Evolutionary conservation across 1,284 basidiomycete species (phyloP).

Genomic region (Vanrija humicola): DNA sequence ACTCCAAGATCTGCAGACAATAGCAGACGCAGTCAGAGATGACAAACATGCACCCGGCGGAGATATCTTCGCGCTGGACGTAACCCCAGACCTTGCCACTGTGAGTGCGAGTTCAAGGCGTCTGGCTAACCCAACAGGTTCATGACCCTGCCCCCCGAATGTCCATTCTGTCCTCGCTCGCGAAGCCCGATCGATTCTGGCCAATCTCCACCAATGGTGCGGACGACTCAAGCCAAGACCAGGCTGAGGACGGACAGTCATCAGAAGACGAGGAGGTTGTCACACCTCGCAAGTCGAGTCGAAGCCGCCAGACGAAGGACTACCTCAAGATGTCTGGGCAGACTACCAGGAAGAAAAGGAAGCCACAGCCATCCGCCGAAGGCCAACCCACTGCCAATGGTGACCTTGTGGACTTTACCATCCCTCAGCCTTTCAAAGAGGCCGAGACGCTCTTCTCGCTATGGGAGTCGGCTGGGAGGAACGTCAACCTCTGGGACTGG

Average conservation of each 20-base stretch:
- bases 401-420: neutral
- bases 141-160: conserved; percentile 19
- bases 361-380: neutral
- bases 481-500: conserved; percentile 47
- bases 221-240: neutral
- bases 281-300: neutral
- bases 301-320: neutral
- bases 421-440: conserved; percentile 21
- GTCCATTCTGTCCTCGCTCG: conserved; percentile 14
- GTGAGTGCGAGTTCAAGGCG: conserved; percentile 2
- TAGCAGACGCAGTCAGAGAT: neutral
- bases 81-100: conserved; percentile 13
- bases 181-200: conserved; percentile 6
- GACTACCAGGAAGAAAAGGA: neutral
- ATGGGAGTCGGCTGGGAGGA: conserved; percentile 36
- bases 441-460: conserved; percentile 33
- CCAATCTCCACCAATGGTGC: neutral
- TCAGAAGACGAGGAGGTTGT: neutral
- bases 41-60: conserved; percentile 12
- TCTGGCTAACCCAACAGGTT: neutral
- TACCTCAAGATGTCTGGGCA: neutral
- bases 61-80: conserved; percentile 19
- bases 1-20: neutral
- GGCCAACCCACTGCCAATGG: neutral
- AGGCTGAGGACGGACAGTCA: neutral